phyloP scores from a whole-genome alignment of 768 basidiomycete species.

The Neoboletus brunneissimus region DNA sequence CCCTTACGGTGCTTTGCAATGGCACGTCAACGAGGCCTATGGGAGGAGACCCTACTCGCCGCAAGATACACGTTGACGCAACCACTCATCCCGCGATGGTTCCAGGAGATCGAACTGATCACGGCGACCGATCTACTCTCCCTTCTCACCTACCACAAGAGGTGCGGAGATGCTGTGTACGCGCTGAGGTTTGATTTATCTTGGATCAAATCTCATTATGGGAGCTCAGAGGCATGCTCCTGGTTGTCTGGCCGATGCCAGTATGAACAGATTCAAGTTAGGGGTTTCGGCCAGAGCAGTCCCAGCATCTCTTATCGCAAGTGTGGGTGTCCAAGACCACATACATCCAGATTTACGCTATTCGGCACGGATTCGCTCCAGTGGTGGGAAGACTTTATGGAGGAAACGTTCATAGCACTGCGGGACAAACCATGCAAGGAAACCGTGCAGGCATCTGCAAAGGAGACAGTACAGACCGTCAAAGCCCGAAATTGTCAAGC shows the following conservation, averaged over 20 bases:
- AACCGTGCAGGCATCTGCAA: not conserved
- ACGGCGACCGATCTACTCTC: conserved; percentile 26
- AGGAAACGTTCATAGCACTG: conserved; percentile 2
- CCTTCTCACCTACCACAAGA: conserved; percentile 22
- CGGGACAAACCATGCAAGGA: conserved; percentile 22
- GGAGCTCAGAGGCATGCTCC: not conserved
- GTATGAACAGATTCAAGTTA: no score
- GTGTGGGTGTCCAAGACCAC: not conserved
- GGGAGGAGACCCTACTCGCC: no score
- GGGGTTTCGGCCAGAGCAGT: no score
- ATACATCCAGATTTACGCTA: not conserved
- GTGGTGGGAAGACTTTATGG: conserved; percentile 23
- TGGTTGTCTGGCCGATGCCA: conserved; percentile 5
- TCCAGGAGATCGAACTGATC: conserved; percentile 30
- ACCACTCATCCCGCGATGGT: conserved; percentile 18
- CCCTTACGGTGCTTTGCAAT: conserved; percentile 33
- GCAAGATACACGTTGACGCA: no score
- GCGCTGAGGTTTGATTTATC: conserved; percentile 1
- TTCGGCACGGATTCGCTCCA: not conserved
- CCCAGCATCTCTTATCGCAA: not conserved
- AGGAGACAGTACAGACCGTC: not conserved
- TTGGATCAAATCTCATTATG: conserved; percentile 19
- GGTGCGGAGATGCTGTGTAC: conserved; percentile 13
- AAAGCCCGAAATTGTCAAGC: not conserved
- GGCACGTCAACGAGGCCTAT: conserved; percentile 22